Conservation (phyloP, 176 grass and related monocot species). For the Avena atlantica region DNA sequence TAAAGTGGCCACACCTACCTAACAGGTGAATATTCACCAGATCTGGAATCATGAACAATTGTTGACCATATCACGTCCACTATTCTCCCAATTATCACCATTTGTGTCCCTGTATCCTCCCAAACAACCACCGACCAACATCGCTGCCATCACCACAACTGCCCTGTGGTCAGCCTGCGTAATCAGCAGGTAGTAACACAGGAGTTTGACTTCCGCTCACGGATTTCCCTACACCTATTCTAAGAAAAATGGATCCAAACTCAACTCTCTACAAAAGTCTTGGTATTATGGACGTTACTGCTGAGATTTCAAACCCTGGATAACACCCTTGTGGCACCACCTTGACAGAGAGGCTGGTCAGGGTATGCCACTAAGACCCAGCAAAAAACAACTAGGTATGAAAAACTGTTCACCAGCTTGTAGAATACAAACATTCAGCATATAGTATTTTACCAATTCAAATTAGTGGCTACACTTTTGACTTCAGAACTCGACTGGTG, state of each 20-base stretch:
- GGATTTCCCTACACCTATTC: neutral
- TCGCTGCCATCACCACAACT: conserved; percentile 9
- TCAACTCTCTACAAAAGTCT: neutral
- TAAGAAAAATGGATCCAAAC: neutral
- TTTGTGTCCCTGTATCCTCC: neutral
- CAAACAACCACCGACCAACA: neutral
- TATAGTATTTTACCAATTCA: neutral
- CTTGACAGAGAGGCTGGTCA: neutral
- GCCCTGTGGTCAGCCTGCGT: neutral
- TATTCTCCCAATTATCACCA: neutral
- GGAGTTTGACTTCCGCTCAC: neutral
- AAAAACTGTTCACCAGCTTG: neutral
- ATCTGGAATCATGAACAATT: neutral
- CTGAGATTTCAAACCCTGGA: neutral
- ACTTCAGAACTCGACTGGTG: neutral
- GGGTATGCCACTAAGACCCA: neutral
- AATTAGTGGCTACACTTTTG: neutral
- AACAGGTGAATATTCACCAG: neutral
- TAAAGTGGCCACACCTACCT: neutral
- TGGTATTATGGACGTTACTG: neutral
- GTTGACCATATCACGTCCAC: neutral
- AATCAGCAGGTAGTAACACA: neutral
- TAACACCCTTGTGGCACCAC: neutral
- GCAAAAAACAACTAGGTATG: neutral
- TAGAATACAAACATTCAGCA: conserved; percentile 11